Base-by-base conservation (phyloP, 768 basidiomycete genomes). In the Russula emetica region DNA sequence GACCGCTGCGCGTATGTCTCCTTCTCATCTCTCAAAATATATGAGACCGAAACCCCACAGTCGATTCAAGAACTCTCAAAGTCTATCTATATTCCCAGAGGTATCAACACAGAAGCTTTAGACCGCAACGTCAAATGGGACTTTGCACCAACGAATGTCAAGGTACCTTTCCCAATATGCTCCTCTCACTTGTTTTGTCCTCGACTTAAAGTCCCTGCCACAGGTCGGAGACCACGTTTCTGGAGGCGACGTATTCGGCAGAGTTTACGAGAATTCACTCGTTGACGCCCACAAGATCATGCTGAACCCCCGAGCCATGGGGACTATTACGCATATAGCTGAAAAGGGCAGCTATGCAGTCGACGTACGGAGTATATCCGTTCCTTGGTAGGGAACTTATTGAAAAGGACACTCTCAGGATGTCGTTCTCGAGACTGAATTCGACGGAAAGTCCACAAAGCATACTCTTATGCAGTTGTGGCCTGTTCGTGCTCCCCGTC, bases 61-160 rank as follows among this genome's bases (percentile, higher is more conserved):
- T 85, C 90, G 40, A 99, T 99, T 69, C 94, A 94, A 85, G 92
- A 97, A 72, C 82, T 92, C 47, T 98, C 97, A 51, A 90, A 98
- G 71, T 97, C 94, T n/a, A 99, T 99, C 72, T 99, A 99, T 77
- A 98, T 99, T 66, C 97, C 97, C 68, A 90, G 94, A 71, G 97
- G 97, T 61, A 98, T 99, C 76, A 98, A 98, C 77, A 98, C 97
- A 38, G 86, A 95, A 68, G 91, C 95, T 28, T 84, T 99, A 30
- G 92, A 94, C 74, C 86, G 97, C 55, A 80, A 80, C 22, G 75
- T 94, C 66, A 80, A 92, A 74, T 99, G 97, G 97, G 97, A 99
- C 74, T 99, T 98, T 75, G 89, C 84, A 57, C 95, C 94, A 10
- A 77, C 83, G 11, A 79, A 83, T 52, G 91, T 85, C 79, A 91